These are phyloP conservation scores for Bruguiera gymnorhiza DNA, from an alignment of 345 rosid species.

Conservation along the genomic window DNA sequence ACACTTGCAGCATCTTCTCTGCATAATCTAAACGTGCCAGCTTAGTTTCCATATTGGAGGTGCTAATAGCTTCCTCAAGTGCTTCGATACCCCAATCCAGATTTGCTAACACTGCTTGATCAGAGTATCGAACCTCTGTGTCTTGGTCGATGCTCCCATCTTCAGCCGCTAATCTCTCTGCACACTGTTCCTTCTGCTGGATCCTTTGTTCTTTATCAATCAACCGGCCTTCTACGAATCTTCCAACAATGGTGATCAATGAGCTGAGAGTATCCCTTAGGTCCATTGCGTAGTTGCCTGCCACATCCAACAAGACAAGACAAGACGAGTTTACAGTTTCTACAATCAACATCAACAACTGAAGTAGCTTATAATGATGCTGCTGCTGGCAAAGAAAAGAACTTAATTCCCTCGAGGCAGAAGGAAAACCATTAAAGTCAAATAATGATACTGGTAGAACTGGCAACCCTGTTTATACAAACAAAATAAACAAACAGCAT, in stretches of 20 bases:
- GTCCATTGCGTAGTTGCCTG: constrained; percentile 48
- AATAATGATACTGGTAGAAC: too few relatives aligned
- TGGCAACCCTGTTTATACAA: too few relatives aligned
- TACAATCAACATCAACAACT: not conserved
- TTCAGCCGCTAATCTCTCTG: constrained; percentile 63
- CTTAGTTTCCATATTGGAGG: constrained; percentile 57
- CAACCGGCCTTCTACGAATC: constrained; percentile 45
- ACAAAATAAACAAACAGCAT: too few relatives aligned
- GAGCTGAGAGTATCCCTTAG: constrained; percentile 41
- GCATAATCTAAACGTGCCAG: constrained; percentile 53
- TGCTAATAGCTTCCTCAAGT: constrained; percentile 63
- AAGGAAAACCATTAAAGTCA: too few relatives aligned
- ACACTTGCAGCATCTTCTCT: constrained; percentile 68
- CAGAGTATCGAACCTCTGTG: constrained; percentile 49
- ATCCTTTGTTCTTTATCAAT: constrained; percentile 41
- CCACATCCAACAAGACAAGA: constrained; percentile 21
- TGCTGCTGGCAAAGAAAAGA: too few relatives aligned
- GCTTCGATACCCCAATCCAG: constrained; percentile 72
- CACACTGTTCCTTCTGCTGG: constrained; percentile 61
- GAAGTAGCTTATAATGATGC: not conserved
- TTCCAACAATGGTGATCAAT: constrained; percentile 36
- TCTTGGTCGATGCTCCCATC: constrained; percentile 38
- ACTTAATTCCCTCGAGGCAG: too few relatives aligned
- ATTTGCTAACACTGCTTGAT: constrained; percentile 65
- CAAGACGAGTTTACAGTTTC: constrained; percentile 1